A percentile compares a stretch with the other conserved stretches of the same genome.
Evolutionary conservation across 148 eudicot species (phyloP).

Genomic region (Amaranthus palmeri): DNA sequence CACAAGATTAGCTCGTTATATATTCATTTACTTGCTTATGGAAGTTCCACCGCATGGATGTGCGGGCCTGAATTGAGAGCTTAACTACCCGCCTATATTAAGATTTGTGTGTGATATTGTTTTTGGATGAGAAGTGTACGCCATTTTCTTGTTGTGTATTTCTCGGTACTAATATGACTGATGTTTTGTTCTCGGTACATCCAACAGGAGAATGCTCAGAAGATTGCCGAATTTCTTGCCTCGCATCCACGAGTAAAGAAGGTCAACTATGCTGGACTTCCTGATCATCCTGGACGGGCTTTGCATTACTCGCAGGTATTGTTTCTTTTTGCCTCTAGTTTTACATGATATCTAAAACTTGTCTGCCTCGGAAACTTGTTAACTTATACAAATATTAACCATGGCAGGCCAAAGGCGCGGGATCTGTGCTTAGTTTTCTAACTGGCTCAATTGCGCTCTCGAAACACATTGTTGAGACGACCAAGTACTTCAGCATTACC

Average conservation of each 20-base stretch:
- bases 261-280: slow-evolving; percentile 96
- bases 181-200: not conserved
- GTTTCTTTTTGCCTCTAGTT: not conserved
- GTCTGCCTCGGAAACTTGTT: not conserved
- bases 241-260: slow-evolving; percentile 74
- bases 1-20: too few relatives aligned
- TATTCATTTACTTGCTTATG: too few relatives aligned
- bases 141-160: too few relatives aligned
- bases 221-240: slow-evolving; percentile 92
- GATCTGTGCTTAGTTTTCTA: slow-evolving; percentile 90
- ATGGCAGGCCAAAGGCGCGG: slow-evolving; percentile 93
- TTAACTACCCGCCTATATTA: too few relatives aligned
- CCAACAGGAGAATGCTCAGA: slow-evolving; percentile 87
- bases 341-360: not conserved
- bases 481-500: slow-evolving; percentile 87
- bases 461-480: slow-evolving; percentile 71
- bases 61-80: too few relatives aligned
- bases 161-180: not conserved
- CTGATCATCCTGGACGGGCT: slow-evolving; percentile 78
- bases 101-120: too few relatives aligned
- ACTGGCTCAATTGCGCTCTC: slow-evolving; percentile 90
- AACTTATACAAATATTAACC: not conserved
- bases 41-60: too few relatives aligned
- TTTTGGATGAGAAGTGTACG: not conserved
- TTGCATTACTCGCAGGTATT: slow-evolving; percentile 89